Evolutionary conservation across 805 yeast genomes (phyloP).

Genomic region (Candida golubevii): DNA sequence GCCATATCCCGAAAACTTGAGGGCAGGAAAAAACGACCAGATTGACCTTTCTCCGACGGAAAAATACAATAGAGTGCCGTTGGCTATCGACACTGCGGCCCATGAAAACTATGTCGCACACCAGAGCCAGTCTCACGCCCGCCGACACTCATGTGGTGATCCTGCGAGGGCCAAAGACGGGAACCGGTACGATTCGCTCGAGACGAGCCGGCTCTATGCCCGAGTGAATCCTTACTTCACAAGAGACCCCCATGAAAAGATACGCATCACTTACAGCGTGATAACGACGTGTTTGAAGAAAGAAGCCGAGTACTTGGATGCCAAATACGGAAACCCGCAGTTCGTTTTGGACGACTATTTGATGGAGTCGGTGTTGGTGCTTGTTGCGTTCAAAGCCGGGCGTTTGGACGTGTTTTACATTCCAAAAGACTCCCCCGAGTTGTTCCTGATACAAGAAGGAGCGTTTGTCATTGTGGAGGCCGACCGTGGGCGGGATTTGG

Average conservation of each 20-base stretch:
- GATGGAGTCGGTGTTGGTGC: constrained; percentile 6
- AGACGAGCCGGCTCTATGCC: not conserved
- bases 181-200: not conserved
- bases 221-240: constrained; percentile 33
- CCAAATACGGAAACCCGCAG: not conserved
- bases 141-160: constrained; percentile 5
- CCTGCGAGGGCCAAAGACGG: not conserved
- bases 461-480: constrained; percentile 82
- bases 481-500: constrained; percentile 76
- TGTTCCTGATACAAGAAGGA: constrained; percentile 41
- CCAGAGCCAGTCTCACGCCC: not conserved
- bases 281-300: not conserved
- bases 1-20: too few species aligned
- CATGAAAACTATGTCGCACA: not conserved
- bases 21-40: too few species aligned
- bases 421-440: constrained; percentile 30
- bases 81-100: not conserved
- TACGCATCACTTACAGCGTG: constrained; percentile 26
- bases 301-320: constrained; percentile 2
- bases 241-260: constrained; percentile 36
- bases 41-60: not conserved
- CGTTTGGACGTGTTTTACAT: constrained; percentile 73
- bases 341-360: constrained; percentile 1
- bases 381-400: constrained; percentile 72
- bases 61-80: not conserved